Evolutionary conservation across 2,329 filamentous ascomycete species (phyloP).

Genomic region (Calycina herbarum): DNA sequence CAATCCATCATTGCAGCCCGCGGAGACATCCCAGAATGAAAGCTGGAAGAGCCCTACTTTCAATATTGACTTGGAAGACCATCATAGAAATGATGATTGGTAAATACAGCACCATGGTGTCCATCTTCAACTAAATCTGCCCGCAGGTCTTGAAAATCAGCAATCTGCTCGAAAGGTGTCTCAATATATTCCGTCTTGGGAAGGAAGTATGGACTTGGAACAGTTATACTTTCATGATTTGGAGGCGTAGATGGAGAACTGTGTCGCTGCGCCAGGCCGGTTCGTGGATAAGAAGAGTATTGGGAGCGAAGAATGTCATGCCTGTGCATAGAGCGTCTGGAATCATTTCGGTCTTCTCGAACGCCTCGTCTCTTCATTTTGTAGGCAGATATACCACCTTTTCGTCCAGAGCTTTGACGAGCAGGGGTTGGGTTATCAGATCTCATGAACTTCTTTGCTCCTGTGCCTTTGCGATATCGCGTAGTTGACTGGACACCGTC

Average conservation of each 20-base stretch:
- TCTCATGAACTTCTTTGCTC: conserved; percentile 40
- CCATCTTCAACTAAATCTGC: conserved; percentile 30
- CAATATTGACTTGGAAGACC: conserved; percentile 12
- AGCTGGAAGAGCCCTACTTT: background rate
- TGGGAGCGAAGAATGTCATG: conserved; percentile 15
- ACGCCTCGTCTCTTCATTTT: conserved; percentile 27
- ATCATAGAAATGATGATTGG: conserved; percentile 24
- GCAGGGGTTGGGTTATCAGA: conserved; percentile 40
- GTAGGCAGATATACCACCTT: conserved; percentile 28
- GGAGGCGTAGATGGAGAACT: conserved; percentile 31
- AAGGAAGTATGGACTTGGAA: conserved; percentile 27
- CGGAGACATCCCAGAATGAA: background rate
- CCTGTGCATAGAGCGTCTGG: conserved; percentile 13
- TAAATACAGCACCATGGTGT: conserved; percentile 27
- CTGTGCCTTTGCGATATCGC: conserved; percentile 62
- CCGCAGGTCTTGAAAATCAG: conserved; percentile 30
- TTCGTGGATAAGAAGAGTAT: background rate
- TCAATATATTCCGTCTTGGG: conserved; percentile 24
- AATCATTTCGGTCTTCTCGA: conserved; percentile 17
- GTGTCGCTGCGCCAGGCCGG: conserved; percentile 14
- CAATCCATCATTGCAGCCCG: background rate
- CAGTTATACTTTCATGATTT: conserved; percentile 13
- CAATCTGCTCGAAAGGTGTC: conserved; percentile 27
- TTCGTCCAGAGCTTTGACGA: conserved; percentile 31
- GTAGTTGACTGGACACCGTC: conserved; percentile 85